Evolutionary conservation across 2,329 filamentous ascomycete species (phyloP), one percentile per base, ranked within the genome.

Genomic region (Davidsoniella neocaledoniae): DNA sequence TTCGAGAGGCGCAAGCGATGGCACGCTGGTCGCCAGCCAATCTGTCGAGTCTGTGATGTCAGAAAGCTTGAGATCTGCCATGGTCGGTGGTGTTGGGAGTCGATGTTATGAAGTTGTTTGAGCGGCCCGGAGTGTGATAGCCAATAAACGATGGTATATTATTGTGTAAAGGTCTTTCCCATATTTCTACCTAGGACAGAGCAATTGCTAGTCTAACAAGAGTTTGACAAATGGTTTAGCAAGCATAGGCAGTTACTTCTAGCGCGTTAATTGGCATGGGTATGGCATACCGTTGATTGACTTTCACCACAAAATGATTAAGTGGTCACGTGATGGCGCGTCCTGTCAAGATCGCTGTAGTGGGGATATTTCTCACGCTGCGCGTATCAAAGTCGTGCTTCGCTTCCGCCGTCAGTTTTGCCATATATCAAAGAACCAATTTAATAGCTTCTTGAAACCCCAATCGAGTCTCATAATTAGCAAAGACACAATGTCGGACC

Each of bases 31-130:
- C 9, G 68, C 59, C 5, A 87, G 70, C 86, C 86, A 93, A 67
- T 93, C 86, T 48, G 85, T 88, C n/a, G 84, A 81, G 65, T 91
- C 85, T 46, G 81, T 66, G 40, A 90, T 67, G 53, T 71, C 66
- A 54, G 62, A 59, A 43, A 62, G 57, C 55, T 67, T 61, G 51
- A 60, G 55, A 26, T 59, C 57, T 26, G 60, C 51, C 63, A 65
- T 67, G 48, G 26, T 42, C 43, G 36, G 26, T 39, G 36, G 25
- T 9, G 17, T 21, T 29, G 14, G 36, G 21, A 2, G 40, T 23
- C 21, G 26, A 14, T 43, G 8, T 50, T 25, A 12, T 33, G 9
- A 33, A 9, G 29, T 33, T 10, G 29, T 33, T 10, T 9, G 1
- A 9, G 29, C 29, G 29, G 29, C 29, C 29, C 12, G 29, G 29